These are phyloP conservation scores for Wickerhamomyces strasburgensis DNA, from an alignment of 805 yeast species.

Conservation along the genomic window DNA sequence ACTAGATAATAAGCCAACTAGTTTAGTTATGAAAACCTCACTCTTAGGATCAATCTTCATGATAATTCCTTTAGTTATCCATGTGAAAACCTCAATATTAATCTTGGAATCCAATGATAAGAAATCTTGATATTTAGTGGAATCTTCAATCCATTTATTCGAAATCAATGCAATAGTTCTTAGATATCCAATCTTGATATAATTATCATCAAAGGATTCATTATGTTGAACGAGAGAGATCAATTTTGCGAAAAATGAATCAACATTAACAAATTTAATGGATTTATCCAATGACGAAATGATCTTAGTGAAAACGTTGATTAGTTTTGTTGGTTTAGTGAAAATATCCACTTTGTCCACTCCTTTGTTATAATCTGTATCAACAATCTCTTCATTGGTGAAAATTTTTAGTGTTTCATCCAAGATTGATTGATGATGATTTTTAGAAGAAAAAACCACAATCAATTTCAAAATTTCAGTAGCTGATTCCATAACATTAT, in stretches of 20 bases:
- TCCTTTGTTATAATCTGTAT: constrained; percentile 12
- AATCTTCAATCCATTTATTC: constrained; percentile 45
- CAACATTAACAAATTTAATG: constrained; percentile 21
- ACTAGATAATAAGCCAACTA: constrained; percentile 33
- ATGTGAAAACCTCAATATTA: constrained; percentile 51
- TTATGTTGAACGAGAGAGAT: constrained; percentile 8
- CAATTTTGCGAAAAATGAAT: constrained; percentile 10
- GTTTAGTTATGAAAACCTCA: constrained; percentile 28
- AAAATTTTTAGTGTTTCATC: constrained; percentile 36
- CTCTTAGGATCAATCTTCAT: constrained; percentile 47
- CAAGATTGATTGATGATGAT: constrained; percentile 41
- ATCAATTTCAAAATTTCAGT: constrained; percentile 33
- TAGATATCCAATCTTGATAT: constrained; percentile 46
- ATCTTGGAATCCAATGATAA: constrained; percentile 13
- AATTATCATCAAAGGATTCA: constrained; percentile 12
- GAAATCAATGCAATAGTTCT: constrained; percentile 49
- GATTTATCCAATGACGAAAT: constrained; percentile 49
- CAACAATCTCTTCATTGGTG: constrained; percentile 18
- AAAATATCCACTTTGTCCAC: constrained; percentile 20
- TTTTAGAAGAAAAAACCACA: constrained; percentile 26
- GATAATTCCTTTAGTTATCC: constrained; percentile 71
- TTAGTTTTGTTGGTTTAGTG: constrained; percentile 27
- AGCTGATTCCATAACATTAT: constrained; percentile 19
- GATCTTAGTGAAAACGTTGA: constrained; percentile 39
- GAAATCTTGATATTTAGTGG: background rate